Evolutionary conservation across 2,329 filamentous ascomycete genomes (phyloP).

Genomic region (Colletotrichum liriopes): DNA sequence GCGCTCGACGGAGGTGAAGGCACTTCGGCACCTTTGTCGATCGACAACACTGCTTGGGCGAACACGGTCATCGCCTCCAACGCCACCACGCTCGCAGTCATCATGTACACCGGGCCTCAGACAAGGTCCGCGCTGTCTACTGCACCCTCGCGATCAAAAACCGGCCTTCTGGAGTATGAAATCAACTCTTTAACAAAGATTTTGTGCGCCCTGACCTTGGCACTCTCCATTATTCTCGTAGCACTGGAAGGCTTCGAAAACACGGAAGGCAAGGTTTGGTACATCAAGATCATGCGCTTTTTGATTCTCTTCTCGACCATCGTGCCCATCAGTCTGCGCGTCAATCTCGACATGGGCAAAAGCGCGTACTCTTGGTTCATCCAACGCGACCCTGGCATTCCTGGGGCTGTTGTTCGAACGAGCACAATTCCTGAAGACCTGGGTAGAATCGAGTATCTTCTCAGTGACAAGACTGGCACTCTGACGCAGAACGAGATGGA

Average conservation of each 20-base stretch:
- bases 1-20: slow-evolving; percentile 53
- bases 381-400: slow-evolving; percentile 90
- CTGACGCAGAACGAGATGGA: slow-evolving; percentile 99
- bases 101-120: slow-evolving; percentile 95
- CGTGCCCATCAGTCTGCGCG: slow-evolving; percentile 94
- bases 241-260: slow-evolving; percentile 86
- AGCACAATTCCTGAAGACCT: slow-evolving; percentile 98
- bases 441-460: slow-evolving; percentile 93
- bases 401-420: slow-evolving; percentile 92
- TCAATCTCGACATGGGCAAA: slow-evolving; percentile 98
- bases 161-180: slow-evolving; percentile 92
- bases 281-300: slow-evolving; percentile 98
- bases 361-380: slow-evolving; percentile 97
- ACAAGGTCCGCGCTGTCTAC: slow-evolving; percentile 96
- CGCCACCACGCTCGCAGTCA: slow-evolving; percentile 87
- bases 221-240: slow-evolving; percentile 89
- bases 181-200: slow-evolving; percentile 99
- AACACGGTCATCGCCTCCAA: slow-evolving; percentile 98
- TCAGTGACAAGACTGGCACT: slow-evolving; percentile 99
- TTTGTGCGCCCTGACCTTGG: slow-evolving; percentile 88
- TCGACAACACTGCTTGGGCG: slow-evolving; percentile 99
- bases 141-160: slow-evolving; percentile 92
- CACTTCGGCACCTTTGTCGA: slow-evolving; percentile 82
- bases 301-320: slow-evolving; percentile 99
- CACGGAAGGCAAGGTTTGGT: slow-evolving; percentile 82